Evolutionary conservation across 2,329 filamentous ascomycete species (phyloP), one percentile per base, ranked within the genome.

Genomic region (Talaromyces amestolkiae): DNA sequence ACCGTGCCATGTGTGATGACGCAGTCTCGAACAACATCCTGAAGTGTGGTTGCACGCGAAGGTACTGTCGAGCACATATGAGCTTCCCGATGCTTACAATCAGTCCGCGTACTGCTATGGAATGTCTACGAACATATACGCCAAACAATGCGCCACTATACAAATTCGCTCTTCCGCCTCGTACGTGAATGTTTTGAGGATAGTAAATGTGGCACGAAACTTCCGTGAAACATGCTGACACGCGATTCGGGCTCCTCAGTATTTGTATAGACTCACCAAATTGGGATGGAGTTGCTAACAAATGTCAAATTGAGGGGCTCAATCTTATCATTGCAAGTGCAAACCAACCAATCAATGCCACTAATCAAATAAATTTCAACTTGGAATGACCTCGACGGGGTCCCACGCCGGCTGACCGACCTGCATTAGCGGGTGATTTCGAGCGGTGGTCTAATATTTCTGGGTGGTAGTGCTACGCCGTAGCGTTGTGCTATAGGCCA

Each of bases 361-460:
- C 56, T 22, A 24, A 15, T 33, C n/a, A 37, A 13, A 33, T n/a
- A 37, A 24, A 33, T 56, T 56, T 31, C 37, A 56, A 39, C 53
- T 17, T 37, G 11, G 53, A 22, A 33, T 59, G 37, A 59, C 37
- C 56, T 43, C 37, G 22, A 3, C 39, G 17, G 27, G 31, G 15
- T 53, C 15, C 11, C 33, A 39, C 10, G 54, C 54, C 35, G 10
- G 56, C 37, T 59, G 56, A 45, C 37, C 19, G 56, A 39, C 56
- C 56, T 59, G 56, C 56, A 59, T 59, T 59, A 59, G 56, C 37
- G 56, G 39, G 56, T 45, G 35, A 31, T 33, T 43, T 59, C 43
- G 15, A 39, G 22, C 10, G 24, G 43, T 45, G 37, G 13, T 33
- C 15, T n/a, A 13, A 27, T 58, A 45, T 45, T 11, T 33, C 19